Conservation (phyloP, 371 early-diverging fungal species). For the Lichtheimia hyalospora region DNA sequence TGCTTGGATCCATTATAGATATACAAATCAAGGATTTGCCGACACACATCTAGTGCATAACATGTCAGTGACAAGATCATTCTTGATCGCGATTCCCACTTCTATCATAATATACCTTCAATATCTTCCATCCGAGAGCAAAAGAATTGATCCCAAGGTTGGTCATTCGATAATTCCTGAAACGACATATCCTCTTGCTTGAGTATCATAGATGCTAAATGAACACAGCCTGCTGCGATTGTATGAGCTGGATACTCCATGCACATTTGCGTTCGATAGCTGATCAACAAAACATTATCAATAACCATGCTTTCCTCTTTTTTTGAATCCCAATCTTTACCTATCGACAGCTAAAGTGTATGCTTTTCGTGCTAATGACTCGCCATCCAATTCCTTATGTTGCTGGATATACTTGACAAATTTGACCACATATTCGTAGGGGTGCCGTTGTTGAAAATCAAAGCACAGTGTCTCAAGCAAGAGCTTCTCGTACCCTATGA, state of each 20-base stretch:
- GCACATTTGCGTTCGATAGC: slow-evolving; percentile 59
- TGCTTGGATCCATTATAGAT: slow-evolving; percentile 38
- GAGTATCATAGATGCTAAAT: slow-evolving; percentile 51
- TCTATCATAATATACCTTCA: slow-evolving; percentile 32
- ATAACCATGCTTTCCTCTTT: no score
- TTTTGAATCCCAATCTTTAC: slow-evolving; percentile 14
- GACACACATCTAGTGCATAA: slow-evolving; percentile 46
- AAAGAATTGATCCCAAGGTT: slow-evolving; percentile 50
- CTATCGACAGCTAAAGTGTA: slow-evolving; percentile 55
- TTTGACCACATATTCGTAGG: slow-evolving; percentile 61
- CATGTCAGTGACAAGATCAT: not conserved
- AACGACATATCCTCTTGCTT: slow-evolving; percentile 29
- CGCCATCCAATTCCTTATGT: slow-evolving; percentile 38
- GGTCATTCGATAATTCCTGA: slow-evolving; percentile 17
- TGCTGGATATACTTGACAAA: slow-evolving; percentile 55
- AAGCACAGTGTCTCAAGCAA: slow-evolving; percentile 65
- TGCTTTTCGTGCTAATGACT: slow-evolving; percentile 48
- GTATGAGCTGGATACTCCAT: slow-evolving; percentile 65
- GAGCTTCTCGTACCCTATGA: slow-evolving; percentile 60
- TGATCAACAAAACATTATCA: slow-evolving; percentile 6
- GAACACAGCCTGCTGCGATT: slow-evolving; percentile 65
- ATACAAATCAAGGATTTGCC: slow-evolving; percentile 57
- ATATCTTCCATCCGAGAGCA: slow-evolving; percentile 54
- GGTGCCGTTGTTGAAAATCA: slow-evolving; percentile 63
- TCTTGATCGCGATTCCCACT: not conserved